Percentiles rank a stretch among this genome's conserved stretches.
Evolutionary conservation across 2,329 filamentous ascomycete species (phyloP).

Genomic region (Epichloe bromicola): DNA sequence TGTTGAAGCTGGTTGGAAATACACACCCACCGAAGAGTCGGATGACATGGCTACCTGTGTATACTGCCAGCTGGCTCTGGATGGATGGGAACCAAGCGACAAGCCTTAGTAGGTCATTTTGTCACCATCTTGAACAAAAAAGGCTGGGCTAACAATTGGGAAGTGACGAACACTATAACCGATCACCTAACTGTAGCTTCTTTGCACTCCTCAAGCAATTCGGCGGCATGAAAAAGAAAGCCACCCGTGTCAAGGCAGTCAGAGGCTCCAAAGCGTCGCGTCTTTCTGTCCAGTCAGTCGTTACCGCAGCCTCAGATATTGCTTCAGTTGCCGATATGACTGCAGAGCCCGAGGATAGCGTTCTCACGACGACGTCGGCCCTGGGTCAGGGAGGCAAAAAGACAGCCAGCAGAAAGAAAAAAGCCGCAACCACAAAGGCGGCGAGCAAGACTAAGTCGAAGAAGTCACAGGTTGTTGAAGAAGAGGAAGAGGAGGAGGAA

Average conservation of each 20-base stretch:
- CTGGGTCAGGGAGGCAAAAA: slow-evolving; percentile 48
- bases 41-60: slow-evolving; percentile 85
- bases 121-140: background rate
- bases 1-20: slow-evolving; percentile 87
- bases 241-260: slow-evolving; percentile 38
- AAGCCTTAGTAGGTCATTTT: slow-evolving; percentile 59
- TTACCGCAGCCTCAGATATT: slow-evolving; percentile 36
- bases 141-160: slow-evolving; percentile 11
- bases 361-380: slow-evolving; percentile 46
- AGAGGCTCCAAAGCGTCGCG: slow-evolving; percentile 58
- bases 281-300: slow-evolving; percentile 44
- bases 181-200: slow-evolving; percentile 70
- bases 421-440: slow-evolving; percentile 38
- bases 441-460: slow-evolving; percentile 26
- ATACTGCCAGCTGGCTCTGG: slow-evolving; percentile 79
- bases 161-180: slow-evolving; percentile 74
- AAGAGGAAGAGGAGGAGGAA: slow-evolving; percentile 8
- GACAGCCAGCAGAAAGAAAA: slow-evolving; percentile 30
- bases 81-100: slow-evolving; percentile 89
- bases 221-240: slow-evolving; percentile 40
- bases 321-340: slow-evolving; percentile 34
- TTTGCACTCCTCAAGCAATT: slow-evolving; percentile 55
- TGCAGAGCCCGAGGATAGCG: slow-evolving; percentile 42
- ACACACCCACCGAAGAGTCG: slow-evolving; percentile 69
- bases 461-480: slow-evolving; percentile 32